Conservation (phyloP, 2,329 filamentous ascomycete genomes). For the Fusarium setosum region DNA sequence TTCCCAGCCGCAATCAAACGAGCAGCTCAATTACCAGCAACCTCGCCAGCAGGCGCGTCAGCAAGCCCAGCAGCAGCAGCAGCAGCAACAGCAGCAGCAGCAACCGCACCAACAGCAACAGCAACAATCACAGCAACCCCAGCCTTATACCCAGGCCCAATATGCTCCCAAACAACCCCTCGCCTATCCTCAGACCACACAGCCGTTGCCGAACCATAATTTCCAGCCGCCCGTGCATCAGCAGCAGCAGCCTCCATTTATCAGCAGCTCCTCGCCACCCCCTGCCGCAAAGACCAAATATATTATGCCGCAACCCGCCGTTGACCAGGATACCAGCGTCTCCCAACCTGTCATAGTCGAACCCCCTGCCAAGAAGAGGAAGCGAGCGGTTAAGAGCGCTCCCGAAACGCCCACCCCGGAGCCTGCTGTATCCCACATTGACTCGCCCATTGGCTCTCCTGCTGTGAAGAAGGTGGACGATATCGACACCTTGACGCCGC, state of each 20-base stretch:
- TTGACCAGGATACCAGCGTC: constrained; percentile 34
- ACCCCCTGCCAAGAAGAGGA: constrained; percentile 52
- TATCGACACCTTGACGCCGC: constrained; percentile 46
- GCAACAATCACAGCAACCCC: constrained; percentile 32
- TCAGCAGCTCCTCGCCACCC: constrained; percentile 32
- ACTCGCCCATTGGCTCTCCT: constrained; percentile 45
- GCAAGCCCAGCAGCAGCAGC: constrained; percentile 40
- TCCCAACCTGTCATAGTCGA: constrained; percentile 39
- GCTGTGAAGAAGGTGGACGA: constrained; percentile 49
- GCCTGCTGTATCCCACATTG: constrained; percentile 35
- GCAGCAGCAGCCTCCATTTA: constrained; percentile 31
- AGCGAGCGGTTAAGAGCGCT: constrained; percentile 46
- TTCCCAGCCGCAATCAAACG: constrained; percentile 38
- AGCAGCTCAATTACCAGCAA: constrained; percentile 38
- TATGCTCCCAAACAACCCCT: constrained; percentile 37
- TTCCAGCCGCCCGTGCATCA: constrained; percentile 41
- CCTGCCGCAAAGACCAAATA: constrained; percentile 37
- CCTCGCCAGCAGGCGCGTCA: constrained; percentile 37
- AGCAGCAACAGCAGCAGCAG: constrained; percentile 25
- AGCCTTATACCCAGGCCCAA: constrained; percentile 35
- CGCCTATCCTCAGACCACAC: constrained; percentile 30
- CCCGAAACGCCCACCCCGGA: constrained; percentile 44
- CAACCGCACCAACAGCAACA: constrained; percentile 28
- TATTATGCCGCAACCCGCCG: constrained; percentile 34
- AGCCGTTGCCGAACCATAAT: constrained; percentile 21